Percentiles rank a stretch among this genome's conserved stretches.
phyloP scores from a whole-genome alignment of 148 eudicot genomes.

The Camellia sinensis region DNA sequence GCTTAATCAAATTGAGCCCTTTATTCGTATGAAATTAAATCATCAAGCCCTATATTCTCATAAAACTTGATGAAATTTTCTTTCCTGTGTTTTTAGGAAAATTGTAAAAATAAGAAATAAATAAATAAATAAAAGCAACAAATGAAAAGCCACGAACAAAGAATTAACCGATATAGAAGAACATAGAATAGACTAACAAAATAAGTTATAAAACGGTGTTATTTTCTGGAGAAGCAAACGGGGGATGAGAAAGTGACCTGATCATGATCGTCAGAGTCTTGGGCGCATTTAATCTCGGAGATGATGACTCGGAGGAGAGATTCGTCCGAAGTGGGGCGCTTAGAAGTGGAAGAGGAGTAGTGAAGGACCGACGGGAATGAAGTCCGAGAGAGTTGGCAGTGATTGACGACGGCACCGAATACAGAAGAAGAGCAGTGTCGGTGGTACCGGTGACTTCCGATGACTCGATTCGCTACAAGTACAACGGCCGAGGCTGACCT shows the following conservation, averaged over 20 bases:
- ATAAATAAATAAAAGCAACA: background rate
- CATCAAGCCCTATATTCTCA: background rate
- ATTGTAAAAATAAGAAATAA: too few relatives aligned
- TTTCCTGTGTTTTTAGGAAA: background rate
- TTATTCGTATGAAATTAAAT: background rate
- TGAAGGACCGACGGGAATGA: slow-evolving; percentile 30
- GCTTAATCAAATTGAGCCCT: background rate
- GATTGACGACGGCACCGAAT: slow-evolving; percentile 31
- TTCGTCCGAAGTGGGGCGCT: slow-evolving; percentile 26
- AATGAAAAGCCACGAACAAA: background rate
- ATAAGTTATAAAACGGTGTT: background rate
- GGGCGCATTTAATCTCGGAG: slow-evolving; percentile 52
- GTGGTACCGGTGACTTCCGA: slow-evolving; percentile 40
- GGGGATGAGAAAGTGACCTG: slow-evolving; percentile 28
- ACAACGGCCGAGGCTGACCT: slow-evolving; percentile 40
- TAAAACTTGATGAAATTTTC: background rate
- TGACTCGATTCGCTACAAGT: slow-evolving; percentile 38
- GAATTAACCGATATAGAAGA: background rate
- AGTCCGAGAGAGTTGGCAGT: slow-evolving; percentile 22
- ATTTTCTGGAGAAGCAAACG: background rate
- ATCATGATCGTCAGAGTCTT: slow-evolving; percentile 37
- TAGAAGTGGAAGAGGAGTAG: slow-evolving; percentile 22
- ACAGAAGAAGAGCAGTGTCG: slow-evolving; percentile 31
- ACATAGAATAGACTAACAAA: background rate
- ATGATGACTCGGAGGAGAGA: slow-evolving; percentile 48